phyloP scores from a whole-genome alignment of 1,284 basidiomycete genomes.

The Melampsora medusae region DNA sequence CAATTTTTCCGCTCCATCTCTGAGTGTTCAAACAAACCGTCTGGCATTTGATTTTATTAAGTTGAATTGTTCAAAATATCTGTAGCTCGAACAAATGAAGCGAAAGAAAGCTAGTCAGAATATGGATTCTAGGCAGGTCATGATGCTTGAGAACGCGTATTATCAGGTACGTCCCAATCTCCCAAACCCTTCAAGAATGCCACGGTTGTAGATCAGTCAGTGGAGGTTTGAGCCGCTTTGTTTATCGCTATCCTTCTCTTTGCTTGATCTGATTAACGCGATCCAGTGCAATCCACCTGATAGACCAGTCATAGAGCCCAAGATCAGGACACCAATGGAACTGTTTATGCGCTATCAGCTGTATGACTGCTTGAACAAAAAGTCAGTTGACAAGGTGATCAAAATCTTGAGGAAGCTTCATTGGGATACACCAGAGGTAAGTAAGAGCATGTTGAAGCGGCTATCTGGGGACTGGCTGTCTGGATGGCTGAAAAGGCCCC shows the following conservation, averaged over 20 bases:
- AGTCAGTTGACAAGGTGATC: slow-evolving; percentile 86
- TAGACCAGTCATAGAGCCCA: slow-evolving; percentile 76
- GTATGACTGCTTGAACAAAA: slow-evolving; percentile 83
- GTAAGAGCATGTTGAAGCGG: not conserved
- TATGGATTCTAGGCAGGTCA: slow-evolving; percentile 81
- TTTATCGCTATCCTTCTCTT: not conserved
- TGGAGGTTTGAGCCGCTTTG: not conserved
- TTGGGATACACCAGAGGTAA: slow-evolving; percentile 74
- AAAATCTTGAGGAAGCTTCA: slow-evolving; percentile 87
- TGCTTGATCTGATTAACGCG: not conserved
- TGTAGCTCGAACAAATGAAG: slow-evolving; percentile 83
- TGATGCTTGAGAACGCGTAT: slow-evolving; percentile 95
- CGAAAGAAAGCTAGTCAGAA: slow-evolving; percentile 89
- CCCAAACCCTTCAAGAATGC: no score
- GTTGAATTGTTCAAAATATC: slow-evolving; percentile 12
- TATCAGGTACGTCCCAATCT: slow-evolving; percentile 61
- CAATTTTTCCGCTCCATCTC: not conserved
- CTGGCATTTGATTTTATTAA: not conserved
- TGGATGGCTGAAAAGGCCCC: not conserved
- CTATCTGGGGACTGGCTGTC: not conserved
- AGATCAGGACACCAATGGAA: slow-evolving; percentile 81
- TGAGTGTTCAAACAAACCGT: not conserved
- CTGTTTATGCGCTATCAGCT: slow-evolving; percentile 89
- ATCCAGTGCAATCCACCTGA: slow-evolving; percentile 91
- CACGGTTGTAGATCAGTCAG: not conserved